phyloP scores from a whole-genome alignment of 202 grass and related monocot species.

The Saccharum hybrid region DNA sequence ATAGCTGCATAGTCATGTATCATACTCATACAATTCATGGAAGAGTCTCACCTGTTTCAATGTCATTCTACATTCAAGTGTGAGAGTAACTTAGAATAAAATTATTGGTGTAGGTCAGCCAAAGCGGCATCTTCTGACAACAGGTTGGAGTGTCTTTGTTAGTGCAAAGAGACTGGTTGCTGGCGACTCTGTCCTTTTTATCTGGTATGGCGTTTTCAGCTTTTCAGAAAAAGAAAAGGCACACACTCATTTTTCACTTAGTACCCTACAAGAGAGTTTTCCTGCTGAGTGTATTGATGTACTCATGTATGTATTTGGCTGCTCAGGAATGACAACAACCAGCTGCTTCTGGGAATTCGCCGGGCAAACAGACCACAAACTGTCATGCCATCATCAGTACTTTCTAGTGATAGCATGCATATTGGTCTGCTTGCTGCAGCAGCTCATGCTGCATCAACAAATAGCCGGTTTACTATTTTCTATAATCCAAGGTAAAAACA shows the following conservation, averaged over 20 bases:
- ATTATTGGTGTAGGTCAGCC: slow-evolving; percentile 80
- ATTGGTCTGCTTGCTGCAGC: slow-evolving; percentile 97
- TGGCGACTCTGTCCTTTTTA: slow-evolving; percentile 96
- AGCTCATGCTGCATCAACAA: slow-evolving; percentile 97
- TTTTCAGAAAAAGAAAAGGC: slow-evolving; percentile 26
- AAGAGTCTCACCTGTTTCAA: slow-evolving; percentile 20
- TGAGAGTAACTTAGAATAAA: slow-evolving; percentile 31
- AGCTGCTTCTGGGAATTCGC: slow-evolving; percentile 93
- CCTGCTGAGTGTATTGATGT: slow-evolving; percentile 27
- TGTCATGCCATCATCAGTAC: slow-evolving; percentile 93
- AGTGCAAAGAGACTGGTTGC: slow-evolving; percentile 97
- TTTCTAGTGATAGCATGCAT: slow-evolving; percentile 99
- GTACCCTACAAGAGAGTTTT: not conserved
- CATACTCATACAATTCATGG: not conserved
- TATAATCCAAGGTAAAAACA: slow-evolving; percentile 91
- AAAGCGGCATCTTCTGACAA: slow-evolving; percentile 97
- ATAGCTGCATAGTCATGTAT: slow-evolving; percentile 31
- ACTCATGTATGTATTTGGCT: slow-evolving; percentile 44
- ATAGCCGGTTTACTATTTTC: slow-evolving; percentile 97
- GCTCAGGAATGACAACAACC: slow-evolving; percentile 93
- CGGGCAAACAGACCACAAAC: slow-evolving; percentile 90
- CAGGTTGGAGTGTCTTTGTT: slow-evolving; percentile 97
- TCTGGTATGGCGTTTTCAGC: slow-evolving; percentile 60
- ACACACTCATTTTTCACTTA: slow-evolving; percentile 9
- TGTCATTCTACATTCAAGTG: slow-evolving; percentile 29